These are phyloP conservation scores for Coemansia sp. DNA, from an alignment of 192 early-diverging fungal species.

Conservation along the genomic window DNA sequence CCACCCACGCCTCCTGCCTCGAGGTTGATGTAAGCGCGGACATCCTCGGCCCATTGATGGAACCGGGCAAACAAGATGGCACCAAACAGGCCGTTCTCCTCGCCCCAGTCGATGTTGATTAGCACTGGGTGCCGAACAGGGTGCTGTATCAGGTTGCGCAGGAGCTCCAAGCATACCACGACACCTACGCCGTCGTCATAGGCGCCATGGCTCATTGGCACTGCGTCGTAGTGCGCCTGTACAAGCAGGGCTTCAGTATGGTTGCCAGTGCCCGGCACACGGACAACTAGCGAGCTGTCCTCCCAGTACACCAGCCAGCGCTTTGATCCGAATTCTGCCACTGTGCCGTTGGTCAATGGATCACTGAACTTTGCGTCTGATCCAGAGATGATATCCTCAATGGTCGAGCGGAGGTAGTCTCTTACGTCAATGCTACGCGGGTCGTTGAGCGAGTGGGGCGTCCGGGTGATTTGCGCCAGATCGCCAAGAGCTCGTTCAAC, in stretches of 20 bases:
- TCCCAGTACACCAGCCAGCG: constrained; percentile 50
- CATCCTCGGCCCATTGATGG: constrained; percentile 66
- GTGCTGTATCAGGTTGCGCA: constrained; percentile 61
- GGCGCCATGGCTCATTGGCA: constrained; percentile 69
- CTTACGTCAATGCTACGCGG: constrained; percentile 47
- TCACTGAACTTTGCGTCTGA: constrained; percentile 32
- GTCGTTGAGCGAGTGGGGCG: constrained; percentile 58
- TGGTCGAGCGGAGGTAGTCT: constrained; percentile 41
- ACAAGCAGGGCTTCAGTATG: constrained; percentile 63
- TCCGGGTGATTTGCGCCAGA: constrained; percentile 35
- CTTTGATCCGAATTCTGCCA: constrained; percentile 30
- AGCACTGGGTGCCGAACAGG: constrained; percentile 67
- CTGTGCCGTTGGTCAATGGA: constrained; percentile 29
- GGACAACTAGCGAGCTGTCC: constrained; percentile 64
- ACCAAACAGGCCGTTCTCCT: constrained; percentile 68
- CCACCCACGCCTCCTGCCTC: constrained; percentile 77
- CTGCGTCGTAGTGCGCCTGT: constrained; percentile 72
- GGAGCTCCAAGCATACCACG: constrained; percentile 64
- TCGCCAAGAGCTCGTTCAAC: constrained; percentile 41
- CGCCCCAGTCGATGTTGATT: constrained; percentile 75
- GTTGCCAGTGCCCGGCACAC: constrained; percentile 58
- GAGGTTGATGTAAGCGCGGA: constrained; percentile 70
- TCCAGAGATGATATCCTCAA: constrained; percentile 23
- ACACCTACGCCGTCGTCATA: constrained; percentile 74
- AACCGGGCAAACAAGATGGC: constrained; percentile 63